Evolutionary conservation across 1,139 yeast genomes (phyloP).

Genomic region (Torulaspora globosa): DNA sequence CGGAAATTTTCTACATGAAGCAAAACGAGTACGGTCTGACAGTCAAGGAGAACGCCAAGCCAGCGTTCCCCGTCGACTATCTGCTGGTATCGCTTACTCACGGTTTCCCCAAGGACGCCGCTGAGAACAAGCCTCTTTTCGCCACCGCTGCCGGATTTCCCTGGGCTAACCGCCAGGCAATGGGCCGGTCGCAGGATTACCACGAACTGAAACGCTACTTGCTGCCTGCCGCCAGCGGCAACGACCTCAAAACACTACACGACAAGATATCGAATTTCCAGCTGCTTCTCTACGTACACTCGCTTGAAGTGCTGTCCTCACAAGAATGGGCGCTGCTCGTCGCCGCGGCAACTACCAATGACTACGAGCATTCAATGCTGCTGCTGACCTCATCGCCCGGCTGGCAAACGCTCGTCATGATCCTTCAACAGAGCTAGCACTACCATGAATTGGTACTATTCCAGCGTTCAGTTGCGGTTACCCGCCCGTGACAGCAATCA

Average conservation of each 20-base stretch:
- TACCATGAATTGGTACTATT: background rate
- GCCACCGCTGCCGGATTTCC: conserved; percentile 49
- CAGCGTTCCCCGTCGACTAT: conserved; percentile 94
- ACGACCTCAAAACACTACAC: conserved; percentile 38
- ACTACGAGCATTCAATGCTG: conserved; percentile 51
- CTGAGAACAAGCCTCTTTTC: conserved; percentile 42
- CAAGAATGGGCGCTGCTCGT: conserved; percentile 50
- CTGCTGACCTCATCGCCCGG: conserved; percentile 41
- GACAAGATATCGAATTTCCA: conserved; percentile 66
- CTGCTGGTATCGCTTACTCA: conserved; percentile 83
- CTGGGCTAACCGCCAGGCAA: conserved; percentile 70
- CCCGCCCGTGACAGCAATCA: background rate
- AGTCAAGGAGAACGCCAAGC: conserved; percentile 86
- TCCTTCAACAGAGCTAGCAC: conserved; percentile 30
- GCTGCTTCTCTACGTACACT: conserved; percentile 53
- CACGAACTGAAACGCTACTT: conserved; percentile 47
- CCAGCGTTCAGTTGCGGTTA: background rate
- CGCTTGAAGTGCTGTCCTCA: conserved; percentile 50
- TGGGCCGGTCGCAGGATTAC: conserved; percentile 73
- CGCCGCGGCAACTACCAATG: conserved; percentile 40
- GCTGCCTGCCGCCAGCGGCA: conserved; percentile 37
- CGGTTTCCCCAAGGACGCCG: conserved; percentile 75
- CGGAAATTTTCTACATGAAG: conserved; percentile 83
- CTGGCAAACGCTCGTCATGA: conserved; percentile 38
- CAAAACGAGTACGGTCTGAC: conserved; percentile 85